Percentiles rank a stretch among this genome's conserved stretches.
Conservation (phyloP, 805 yeast genomes). For the Cyberlindnera mississippiensis region DNA sequence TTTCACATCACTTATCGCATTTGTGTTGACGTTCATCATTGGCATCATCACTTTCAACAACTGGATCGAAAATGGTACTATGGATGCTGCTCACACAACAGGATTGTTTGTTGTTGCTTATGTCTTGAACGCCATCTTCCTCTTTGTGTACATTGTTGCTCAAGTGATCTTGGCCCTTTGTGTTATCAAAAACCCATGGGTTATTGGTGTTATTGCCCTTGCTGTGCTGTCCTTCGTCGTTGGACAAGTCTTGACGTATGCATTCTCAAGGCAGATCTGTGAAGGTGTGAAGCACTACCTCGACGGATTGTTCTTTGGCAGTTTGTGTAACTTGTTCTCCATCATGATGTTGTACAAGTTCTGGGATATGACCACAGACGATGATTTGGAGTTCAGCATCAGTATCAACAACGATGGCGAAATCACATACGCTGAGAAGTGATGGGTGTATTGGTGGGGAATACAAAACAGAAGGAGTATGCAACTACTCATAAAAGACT, state of each 20-base stretch:
- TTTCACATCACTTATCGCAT: slow-evolving; percentile 49
- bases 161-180: slow-evolving; percentile 65
- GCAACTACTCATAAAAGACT: no score
- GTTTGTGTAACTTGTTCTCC: slow-evolving; percentile 74
- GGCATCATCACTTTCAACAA: slow-evolving; percentile 70
- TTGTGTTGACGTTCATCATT: slow-evolving; percentile 61
- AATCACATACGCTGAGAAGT: slow-evolving; percentile 21
- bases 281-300: slow-evolving; percentile 73
- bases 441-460: no score
- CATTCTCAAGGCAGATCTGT: slow-evolving; percentile 64
- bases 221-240: slow-evolving; percentile 69
- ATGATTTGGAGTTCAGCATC: slow-evolving; percentile 89
- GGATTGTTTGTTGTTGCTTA: slow-evolving; percentile 69
- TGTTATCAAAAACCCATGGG: slow-evolving; percentile 80
- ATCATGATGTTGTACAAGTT: slow-evolving; percentile 94
- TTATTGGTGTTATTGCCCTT: slow-evolving; percentile 74
- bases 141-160: slow-evolving; percentile 58
- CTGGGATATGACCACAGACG: slow-evolving; percentile 95
- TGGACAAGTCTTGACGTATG: slow-evolving; percentile 79
- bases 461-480: no score
- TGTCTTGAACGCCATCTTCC: slow-evolving; percentile 62
- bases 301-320: slow-evolving; percentile 86
- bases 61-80: slow-evolving; percentile 44
- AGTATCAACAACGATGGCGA: slow-evolving; percentile 43
- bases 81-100: slow-evolving; percentile 51